Evolutionary conservation across 768 basidiomycete genomes (phyloP), one percentile per base, ranked within the genome.

Genomic region (Boletus subparvulus): DNA sequence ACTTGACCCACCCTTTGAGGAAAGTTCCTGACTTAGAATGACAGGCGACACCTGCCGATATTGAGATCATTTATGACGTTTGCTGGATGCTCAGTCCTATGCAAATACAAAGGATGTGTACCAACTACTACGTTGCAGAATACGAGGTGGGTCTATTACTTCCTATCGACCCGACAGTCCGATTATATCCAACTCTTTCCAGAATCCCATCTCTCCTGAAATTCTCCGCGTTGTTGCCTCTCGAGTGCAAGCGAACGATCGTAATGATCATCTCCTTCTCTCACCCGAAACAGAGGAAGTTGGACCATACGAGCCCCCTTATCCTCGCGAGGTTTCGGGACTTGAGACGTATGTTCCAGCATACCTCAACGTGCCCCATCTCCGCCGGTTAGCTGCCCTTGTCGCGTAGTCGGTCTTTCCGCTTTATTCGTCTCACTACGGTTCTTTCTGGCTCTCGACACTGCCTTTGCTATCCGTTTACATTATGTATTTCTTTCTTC

Each of bases 71-170:
- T 65, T 98, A 97, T 71, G 93, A 95, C 68, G 96, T 99, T 59
- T 98, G 96, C 79, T 98, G 97, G 96, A 98, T 98, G 90, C 80
- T 99, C 44, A 98, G 94, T 61, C 97, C 97, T 2, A 95, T 95
- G 75, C 97, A 99, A 73, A 98, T 99, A 62, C 97, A 98, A 77
- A 89, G 97, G 71, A 94, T 99, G 86, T 98, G 97, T 73, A 93
- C 92, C 56, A 96, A 96, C 73, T 98, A 98, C 76, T 98, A 97
- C 69, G 95, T 96, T 59, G 97, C 96, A 45, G 97, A 98, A 75
- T 99, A 98, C 72, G 97, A 99, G 84, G 94, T 93, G 64, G 43
- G 65, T 50, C 41, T 79, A 61, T 28, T 51, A 3, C 36, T 44
- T 39, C 30, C 10, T 53, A 11, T 52, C 5, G n/a, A 44, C 43